phyloP scores from a whole-genome alignment of 2,329 filamentous ascomycete genomes.

The Kalmusia sp. region DNA sequence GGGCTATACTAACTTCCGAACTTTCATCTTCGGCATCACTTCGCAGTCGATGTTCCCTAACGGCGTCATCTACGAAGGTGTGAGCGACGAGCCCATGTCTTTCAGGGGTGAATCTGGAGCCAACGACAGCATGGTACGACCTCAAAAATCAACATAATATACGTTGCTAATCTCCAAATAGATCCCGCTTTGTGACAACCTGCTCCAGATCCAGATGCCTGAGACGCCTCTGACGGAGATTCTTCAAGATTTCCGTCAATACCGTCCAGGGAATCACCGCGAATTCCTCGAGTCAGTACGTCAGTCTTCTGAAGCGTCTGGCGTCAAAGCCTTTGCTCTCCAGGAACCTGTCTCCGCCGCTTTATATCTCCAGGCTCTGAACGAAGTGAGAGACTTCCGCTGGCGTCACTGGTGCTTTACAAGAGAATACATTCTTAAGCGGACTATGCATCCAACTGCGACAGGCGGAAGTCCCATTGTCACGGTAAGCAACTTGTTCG shows the following conservation, averaged over 20 bases:
- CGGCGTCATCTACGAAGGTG: constrained; percentile 87
- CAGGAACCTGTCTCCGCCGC: constrained; percentile 65
- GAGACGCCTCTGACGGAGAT: constrained; percentile 87
- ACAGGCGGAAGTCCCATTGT: constrained; percentile 84
- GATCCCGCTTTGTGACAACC: constrained; percentile 87
- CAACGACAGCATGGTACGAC: constrained; percentile 82
- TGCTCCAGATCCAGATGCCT: constrained; percentile 87
- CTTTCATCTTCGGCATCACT: constrained; percentile 97
- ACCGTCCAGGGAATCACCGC: constrained; percentile 87
- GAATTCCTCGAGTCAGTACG: constrained; percentile 80
- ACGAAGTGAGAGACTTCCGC: constrained; percentile 81
- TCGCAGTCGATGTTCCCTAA: constrained; percentile 93
- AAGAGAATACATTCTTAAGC: constrained; percentile 82
- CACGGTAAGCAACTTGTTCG: constrained; percentile 52
- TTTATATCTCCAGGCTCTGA: constrained; percentile 60
- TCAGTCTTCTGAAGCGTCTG: constrained; percentile 57
- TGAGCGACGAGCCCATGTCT: constrained; percentile 75
- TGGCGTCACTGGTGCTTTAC: constrained; percentile 90
- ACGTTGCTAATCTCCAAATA: constrained; percentile 27
- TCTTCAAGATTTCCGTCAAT: constrained; percentile 85
- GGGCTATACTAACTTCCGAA: constrained; percentile 88
- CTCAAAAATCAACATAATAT: no score
- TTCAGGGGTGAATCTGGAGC: constrained; percentile 94
- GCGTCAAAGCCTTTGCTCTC: constrained; percentile 67
- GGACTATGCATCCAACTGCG: constrained; percentile 76